Evolutionary conservation across 1,284 basidiomycete species (phyloP).

Genomic region (Chondrostereum purpureum): DNA sequence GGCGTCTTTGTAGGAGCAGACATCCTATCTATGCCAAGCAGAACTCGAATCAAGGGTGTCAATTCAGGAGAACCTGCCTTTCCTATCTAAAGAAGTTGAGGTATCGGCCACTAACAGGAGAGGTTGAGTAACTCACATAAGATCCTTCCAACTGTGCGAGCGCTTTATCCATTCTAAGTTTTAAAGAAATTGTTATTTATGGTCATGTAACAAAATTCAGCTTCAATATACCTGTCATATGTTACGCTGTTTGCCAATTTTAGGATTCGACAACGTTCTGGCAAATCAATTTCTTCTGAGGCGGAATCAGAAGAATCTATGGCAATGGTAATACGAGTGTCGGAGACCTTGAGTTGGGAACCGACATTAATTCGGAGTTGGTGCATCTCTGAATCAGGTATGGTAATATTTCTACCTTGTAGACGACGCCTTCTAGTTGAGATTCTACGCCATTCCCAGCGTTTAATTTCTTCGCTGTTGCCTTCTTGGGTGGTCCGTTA

Average conservation of each 20-base stretch:
- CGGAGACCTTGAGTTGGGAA: conserved; percentile 52
- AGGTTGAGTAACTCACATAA: conserved; percentile 15
- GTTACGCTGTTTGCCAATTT: conserved; percentile 92
- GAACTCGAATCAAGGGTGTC: conserved; percentile 50
- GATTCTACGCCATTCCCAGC: conserved; percentile 31
- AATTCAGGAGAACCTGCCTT: conserved; percentile 34
- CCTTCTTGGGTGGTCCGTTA: conserved; percentile 36
- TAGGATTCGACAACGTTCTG: conserved; percentile 76
- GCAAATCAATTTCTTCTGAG: conserved; percentile 68
- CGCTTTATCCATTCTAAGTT: conserved; percentile 75
- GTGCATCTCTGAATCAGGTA: conserved; percentile 1
- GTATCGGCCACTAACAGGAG: too few relatives aligned
- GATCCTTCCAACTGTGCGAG: conserved; percentile 54
- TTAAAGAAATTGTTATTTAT: neutral
- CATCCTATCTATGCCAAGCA: conserved; percentile 56
- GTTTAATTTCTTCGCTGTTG: conserved; percentile 37
- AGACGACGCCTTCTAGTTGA: conserved; percentile 72
- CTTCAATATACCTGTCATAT: conserved; percentile 69
- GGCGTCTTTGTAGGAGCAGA: conserved; percentile 28
- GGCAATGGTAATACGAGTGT: conserved; percentile 72
- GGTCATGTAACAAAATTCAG: neutral
- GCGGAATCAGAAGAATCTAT: conserved; percentile 52
- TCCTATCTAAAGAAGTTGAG: conserved; percentile 4
- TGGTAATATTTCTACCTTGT: conserved; percentile 47
- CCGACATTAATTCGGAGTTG: too few relatives aligned